Conservation (phyloP, 140 eudicot genomes). For the Bidens hawaiensis region DNA sequence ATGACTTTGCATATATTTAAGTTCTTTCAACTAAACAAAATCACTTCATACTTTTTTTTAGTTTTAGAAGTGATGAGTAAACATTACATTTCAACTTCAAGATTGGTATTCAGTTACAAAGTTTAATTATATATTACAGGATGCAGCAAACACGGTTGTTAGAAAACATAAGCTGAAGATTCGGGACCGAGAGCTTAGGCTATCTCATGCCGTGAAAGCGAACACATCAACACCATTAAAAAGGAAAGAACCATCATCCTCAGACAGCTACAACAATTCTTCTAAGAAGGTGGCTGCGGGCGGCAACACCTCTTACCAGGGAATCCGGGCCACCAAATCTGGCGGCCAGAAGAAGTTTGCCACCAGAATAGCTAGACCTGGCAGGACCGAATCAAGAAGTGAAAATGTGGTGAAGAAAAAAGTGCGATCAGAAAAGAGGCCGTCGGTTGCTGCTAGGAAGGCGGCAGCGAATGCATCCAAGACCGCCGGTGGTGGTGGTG, state of each 20-base stretch:
- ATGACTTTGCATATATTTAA: too few species aligned
- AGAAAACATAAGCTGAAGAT: slow-evolving; percentile 65
- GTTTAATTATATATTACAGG: slow-evolving; percentile 38
- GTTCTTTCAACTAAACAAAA: too few species aligned
- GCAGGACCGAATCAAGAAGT: slow-evolving; percentile 22
- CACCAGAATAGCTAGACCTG: slow-evolving; percentile 15
- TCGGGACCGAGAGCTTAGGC: slow-evolving; percentile 82
- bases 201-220: slow-evolving; percentile 66
- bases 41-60: too few species aligned
- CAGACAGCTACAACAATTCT: slow-evolving; percentile 11
- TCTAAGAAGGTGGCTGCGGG: slow-evolving; percentile 38
- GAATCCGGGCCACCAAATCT: slow-evolving; percentile 68
- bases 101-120: not conserved
- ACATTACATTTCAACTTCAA: too few species aligned
- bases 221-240: slow-evolving; percentile 40
- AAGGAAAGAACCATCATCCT: slow-evolving; percentile 33
- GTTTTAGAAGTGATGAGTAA: too few species aligned
- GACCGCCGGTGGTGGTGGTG: slow-evolving; percentile 39
- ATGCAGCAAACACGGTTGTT: slow-evolving; percentile 63
- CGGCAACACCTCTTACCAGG: slow-evolving; percentile 28
- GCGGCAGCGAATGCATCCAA: slow-evolving; percentile 44
- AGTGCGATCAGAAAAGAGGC: slow-evolving; percentile 58
- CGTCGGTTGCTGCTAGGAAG: slow-evolving; percentile 91
- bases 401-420: slow-evolving; percentile 33
- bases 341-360: slow-evolving; percentile 62